phyloP scores from a whole-genome alignment of 257 asterid genomes.

The Schizonepeta tenuifolia region DNA sequence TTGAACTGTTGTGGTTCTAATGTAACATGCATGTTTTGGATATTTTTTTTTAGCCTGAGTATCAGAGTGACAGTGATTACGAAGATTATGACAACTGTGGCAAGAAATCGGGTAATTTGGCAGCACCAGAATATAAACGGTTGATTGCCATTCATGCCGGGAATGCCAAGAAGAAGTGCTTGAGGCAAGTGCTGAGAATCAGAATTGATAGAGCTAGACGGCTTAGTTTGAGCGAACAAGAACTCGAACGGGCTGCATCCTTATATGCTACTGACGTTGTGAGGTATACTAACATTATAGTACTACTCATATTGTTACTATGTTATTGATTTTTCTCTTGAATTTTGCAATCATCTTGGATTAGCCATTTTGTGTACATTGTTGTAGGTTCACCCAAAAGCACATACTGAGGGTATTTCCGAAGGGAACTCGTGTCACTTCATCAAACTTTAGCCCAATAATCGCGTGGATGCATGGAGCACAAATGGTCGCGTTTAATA shows the following conservation, averaged over 20 bases:
- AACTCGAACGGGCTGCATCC: conserved; percentile 71
- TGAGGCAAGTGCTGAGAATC: conserved; percentile 60
- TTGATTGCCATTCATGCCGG: conserved; percentile 93
- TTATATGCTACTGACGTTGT: conserved; percentile 56
- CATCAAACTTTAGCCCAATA: conserved; percentile 77
- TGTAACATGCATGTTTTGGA: neutral
- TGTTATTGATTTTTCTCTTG: neutral
- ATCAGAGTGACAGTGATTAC: conserved; percentile 57
- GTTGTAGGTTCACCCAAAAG: conserved; percentile 74
- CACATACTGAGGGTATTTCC: conserved; percentile 80
- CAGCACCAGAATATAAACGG: conserved; percentile 66
- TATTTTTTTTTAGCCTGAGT: conserved; percentile 14
- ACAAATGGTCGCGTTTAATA: conserved; percentile 95
- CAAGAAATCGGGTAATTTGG: conserved; percentile 45
- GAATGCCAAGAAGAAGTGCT: conserved; percentile 76
- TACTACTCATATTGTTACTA: conserved; percentile 20
- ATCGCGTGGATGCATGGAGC: conserved; percentile 96
- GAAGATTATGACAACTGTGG: conserved; percentile 53
- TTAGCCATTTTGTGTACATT: neutral
- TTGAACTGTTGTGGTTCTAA: no score
- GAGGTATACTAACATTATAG: conserved; percentile 45
- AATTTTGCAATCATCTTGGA: neutral
- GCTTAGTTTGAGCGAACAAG: conserved; percentile 84
- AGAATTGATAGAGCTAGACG: conserved; percentile 63
- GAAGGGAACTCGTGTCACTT: conserved; percentile 85